Conservation (phyloP, 75 land plant species). For the Pinus taeda region DNA sequence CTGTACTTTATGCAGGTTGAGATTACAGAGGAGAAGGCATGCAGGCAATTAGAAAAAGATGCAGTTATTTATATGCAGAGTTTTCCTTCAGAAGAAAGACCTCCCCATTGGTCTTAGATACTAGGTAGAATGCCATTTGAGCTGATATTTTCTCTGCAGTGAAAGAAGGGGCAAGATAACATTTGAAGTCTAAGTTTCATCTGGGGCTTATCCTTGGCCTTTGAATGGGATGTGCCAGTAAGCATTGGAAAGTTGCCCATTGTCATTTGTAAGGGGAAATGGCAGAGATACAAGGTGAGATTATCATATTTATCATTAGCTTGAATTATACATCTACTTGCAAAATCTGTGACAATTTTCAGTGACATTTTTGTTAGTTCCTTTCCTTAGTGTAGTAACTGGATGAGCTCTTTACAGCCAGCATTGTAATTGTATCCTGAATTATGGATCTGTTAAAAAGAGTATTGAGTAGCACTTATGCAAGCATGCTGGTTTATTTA, state of each 20-base stretch:
- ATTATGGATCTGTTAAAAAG: no score
- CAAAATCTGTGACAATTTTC: neutral
- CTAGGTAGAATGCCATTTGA: neutral
- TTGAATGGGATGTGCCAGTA: slow-evolving; percentile 3
- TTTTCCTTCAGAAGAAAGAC: neutral
- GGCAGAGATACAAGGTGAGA: slow-evolving; percentile 5
- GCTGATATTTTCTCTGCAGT: neutral
- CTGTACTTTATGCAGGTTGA: slow-evolving; percentile 2
- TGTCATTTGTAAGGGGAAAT: neutral
- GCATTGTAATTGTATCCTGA: neutral
- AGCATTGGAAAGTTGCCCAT: neutral
- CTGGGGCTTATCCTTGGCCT: neutral
- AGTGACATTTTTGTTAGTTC: neutral
- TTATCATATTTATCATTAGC: neutral
- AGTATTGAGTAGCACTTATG: neutral
- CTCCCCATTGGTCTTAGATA: neutral
- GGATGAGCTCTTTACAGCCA: neutral
- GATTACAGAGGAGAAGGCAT: neutral
- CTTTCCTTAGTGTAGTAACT: neutral
- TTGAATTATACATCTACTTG: neutral
- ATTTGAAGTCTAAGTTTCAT: neutral
- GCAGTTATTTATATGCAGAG: neutral
- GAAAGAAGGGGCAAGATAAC: neutral
- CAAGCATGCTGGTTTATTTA: neutral
- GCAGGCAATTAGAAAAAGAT: neutral